Base-by-base conservation (phyloP, 129 eudicot species). In the Artemisia annua region DNA sequence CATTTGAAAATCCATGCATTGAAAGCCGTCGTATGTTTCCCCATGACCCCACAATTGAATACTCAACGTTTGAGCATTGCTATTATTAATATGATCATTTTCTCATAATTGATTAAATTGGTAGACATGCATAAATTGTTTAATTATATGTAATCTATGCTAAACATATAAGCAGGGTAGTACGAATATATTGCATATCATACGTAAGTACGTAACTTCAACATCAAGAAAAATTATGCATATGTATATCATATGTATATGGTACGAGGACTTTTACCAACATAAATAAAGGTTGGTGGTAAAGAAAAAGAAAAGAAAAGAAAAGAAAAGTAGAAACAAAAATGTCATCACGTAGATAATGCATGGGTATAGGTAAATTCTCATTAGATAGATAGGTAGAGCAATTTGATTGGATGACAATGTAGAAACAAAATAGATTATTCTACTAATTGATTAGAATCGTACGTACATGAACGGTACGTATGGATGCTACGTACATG, bases 61-160 rank as follows among this genome's bases (percentile, higher is more conserved):
- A 44, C 55, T 71, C 77, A 78, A 63, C 62, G 61, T 18, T 61
- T 24, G 50, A 16, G 32, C n/a, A 43, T 13, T 39, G 19, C 26
- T 56, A 14, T 15, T 28, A 18, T 57, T 57, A 57, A 2, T 49
- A 49, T 19, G 19, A 20, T 59, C 22, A 10, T 1, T 8, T 24
- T 11, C 0, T 19, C 26, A 5, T 2, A 22, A 59, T 32, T 32
- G 39, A 4, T 32, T 7, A 32, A 32, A 32, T 32, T 32, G 6
- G 6, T 32, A 5, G 39, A 32, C 7, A 28, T 28, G n/a, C n/a
- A n/a, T n/a, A 28, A 28, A 28, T 28, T 28, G 32, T 28, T 28
- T 28, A 32, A 32, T 32, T 32, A 32, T 5, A 32, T 32, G 39
- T 32, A 32, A 0, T 32, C 1, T 32, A 0, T 32, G 39, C 1